Conservation (phyloP, 371 early-diverging fungal species). For the Mucor velutinosus region DNA sequence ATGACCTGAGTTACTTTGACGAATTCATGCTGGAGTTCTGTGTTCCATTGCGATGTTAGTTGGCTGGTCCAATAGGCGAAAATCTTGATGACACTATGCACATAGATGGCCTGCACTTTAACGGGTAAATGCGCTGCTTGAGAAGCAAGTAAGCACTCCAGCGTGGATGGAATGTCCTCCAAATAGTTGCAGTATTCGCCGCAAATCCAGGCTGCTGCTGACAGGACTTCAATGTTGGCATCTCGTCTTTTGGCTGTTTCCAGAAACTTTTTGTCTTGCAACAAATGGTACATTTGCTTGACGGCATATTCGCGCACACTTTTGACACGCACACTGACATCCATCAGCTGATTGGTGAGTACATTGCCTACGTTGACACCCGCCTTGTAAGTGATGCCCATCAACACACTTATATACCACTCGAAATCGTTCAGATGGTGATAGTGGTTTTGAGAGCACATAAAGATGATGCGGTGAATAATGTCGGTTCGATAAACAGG, state of each 20-base stretch:
- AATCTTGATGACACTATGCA: conserved; percentile 78
- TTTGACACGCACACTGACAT: conserved; percentile 88
- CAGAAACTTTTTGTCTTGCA: conserved; percentile 64
- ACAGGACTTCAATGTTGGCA: conserved; percentile 76
- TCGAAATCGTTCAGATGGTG: conserved; percentile 88
- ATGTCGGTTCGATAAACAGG: conserved; percentile 80
- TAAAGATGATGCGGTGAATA: conserved; percentile 75
- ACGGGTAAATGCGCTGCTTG: conserved; percentile 59
- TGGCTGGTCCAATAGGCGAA: conserved; percentile 69
- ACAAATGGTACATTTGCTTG: conserved; percentile 65
- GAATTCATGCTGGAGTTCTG: conserved; percentile 51
- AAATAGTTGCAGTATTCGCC: conserved; percentile 82
- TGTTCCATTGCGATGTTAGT: conserved; percentile 59
- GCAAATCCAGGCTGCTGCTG: conserved; percentile 89
- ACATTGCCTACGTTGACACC: conserved; percentile 75
- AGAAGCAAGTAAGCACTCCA: conserved; percentile 61
- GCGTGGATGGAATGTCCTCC: conserved; percentile 51
- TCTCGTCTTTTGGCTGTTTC: conserved; percentile 63
- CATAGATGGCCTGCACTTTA: conserved; percentile 69
- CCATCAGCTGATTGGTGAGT: conserved; percentile 79
- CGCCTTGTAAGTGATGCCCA: conserved; percentile 73
- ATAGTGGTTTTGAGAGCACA: conserved; percentile 86
- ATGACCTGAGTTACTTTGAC: conserved; percentile 55
- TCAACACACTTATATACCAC: conserved; percentile 89
- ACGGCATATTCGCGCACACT: conserved; percentile 82